Evolutionary conservation across 1,284 basidiomycete species (phyloP), one percentile per base, ranked within the genome.

Genomic region (Ceraceosorus guamensis): DNA sequence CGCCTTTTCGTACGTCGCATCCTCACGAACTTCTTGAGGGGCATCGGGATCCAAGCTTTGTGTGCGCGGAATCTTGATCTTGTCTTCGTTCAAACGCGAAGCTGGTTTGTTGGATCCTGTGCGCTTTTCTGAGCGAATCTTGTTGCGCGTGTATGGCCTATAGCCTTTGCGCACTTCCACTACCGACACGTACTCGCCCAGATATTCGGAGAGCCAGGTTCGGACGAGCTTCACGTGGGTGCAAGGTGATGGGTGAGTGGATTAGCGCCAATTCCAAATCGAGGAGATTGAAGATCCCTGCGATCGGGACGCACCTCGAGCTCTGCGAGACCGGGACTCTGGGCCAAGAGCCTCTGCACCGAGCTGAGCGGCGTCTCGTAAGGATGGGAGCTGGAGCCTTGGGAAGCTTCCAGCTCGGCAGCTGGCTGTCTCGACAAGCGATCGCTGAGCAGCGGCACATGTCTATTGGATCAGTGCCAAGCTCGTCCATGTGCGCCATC

Each of bases 1-100:
- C 11, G 82, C 82, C 70, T 86, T 88, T 72, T 92, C 89, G 68
- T 87, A 88, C 49, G 82, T 30, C n/a, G 33, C 39, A 24, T 24
- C 24, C 24, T 24, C 24, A 2, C 24, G 24, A 24, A 24, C 24
- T 24, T 24, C 24, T 24, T 24, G 24, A 24, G 24, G 24, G 24
- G 41, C 41, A 43, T 43, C 16, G 41, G 41, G 41, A 43, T 43
- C 41, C 13, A 43, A 13, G 41, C 13, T 43, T 13, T 43, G 13
- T 16, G 16, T 13, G 24, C 24, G 24, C 24, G 3, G 3, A 24
- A 24, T 24, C 24, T 24, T 3, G 24, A 24, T 24, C 50, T n/a
- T 14, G 5, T 24, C 16, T 53, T 50, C 37, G 39, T 7, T 49
- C 50, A 33, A 49, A 49, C 7, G 44, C 31, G 46, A 35, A 16